These are phyloP conservation scores for Auricularia sp. DNA, from an alignment of 768 basidiomycete species.

Conservation along the genomic window DNA sequence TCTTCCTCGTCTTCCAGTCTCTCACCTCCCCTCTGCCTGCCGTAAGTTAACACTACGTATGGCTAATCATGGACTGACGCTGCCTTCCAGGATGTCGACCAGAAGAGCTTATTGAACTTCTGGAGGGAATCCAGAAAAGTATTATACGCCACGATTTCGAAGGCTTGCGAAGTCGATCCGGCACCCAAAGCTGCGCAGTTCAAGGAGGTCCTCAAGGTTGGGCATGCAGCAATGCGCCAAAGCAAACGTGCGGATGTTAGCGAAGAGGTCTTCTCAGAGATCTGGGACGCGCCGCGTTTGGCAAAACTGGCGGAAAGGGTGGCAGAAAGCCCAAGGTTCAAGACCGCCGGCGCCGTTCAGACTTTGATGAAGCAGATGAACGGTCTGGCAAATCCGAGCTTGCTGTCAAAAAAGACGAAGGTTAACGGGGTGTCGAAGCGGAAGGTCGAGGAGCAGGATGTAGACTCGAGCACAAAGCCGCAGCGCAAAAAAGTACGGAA, in stretches of 20 bases:
- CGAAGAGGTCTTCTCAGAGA: conserved; percentile 21
- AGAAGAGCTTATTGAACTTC: conserved; percentile 38
- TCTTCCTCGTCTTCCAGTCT: conserved; percentile 58
- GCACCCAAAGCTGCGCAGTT: conserved; percentile 50
- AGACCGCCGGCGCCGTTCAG: conserved; percentile 49
- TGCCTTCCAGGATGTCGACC: conserved; percentile 23
- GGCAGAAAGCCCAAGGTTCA: conserved; percentile 46
- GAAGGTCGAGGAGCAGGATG: conserved; percentile 26
- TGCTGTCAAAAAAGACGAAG: conserved; percentile 10
- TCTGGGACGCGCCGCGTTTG: conserved; percentile 61
- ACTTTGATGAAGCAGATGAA: conserved; percentile 58
- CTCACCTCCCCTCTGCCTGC: conserved; percentile 46
- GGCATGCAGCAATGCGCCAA: conserved; percentile 52
- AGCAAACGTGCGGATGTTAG: conserved; percentile 38
- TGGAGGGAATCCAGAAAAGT: conserved; percentile 38
- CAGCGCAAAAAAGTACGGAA: conserved; percentile 40
- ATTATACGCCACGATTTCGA: conserved; percentile 38
- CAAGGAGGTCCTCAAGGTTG: conserved; percentile 74
- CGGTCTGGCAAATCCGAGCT: conserved; percentile 10
- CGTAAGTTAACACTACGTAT: conserved; percentile 16
- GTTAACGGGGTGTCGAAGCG: conserved; percentile 23
- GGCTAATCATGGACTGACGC: neutral
- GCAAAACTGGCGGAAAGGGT: conserved; percentile 38
- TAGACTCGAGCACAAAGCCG: conserved; percentile 25
- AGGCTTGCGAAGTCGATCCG: conserved; percentile 38